Evolutionary conservation across 805 yeast genomes (phyloP), one percentile per base, ranked within the genome.

Genomic region (Candida awuae): DNA sequence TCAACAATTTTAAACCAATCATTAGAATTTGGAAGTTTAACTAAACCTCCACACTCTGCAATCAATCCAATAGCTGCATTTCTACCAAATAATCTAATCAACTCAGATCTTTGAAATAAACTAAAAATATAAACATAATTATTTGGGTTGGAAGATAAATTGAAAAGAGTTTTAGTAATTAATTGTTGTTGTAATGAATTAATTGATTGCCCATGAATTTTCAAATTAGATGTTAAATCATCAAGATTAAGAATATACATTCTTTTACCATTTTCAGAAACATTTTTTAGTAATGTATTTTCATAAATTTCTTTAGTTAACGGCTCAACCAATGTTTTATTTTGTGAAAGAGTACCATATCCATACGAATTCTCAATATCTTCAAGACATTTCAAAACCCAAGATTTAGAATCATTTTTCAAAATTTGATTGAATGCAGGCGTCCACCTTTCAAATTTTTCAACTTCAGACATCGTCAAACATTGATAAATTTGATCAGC

Each of bases 31-130:
- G 71, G 70, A 15, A 75, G 52, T 55, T 73, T 78, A 25, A 90
- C 68, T 51, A 73, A 85, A 0, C 86, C 94, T 27, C 97, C 97
- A 54, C 81, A 80, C 58, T 88, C 97, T 1, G 96, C 94, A 46
- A 90, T 77, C 37, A 90, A 65, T 0, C 97, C 97, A 22, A 88
- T 53, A 29, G 75, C 74, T 1, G 81, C 75, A 4, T 77, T 70
- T 48, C 85, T 71, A 15, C 80, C 68, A 61, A 80, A 87, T 38
- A 76, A 62, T 39, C 84, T 67, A 44, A 81, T 84, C 53, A 88
- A 61, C 30, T 79, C 84, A 2, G 68, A 59, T 43, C 81, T 68
- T 37, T 77, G 77, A 52, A 78, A 71, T 32, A 75, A 73, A 46
- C 87, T 78, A 39, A 82, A 68, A 3, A 88, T 69, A 53, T 80